phyloP scores from a whole-genome alignment of 1,139 yeast species.

The Lodderomyces pseudojiufengensis region DNA sequence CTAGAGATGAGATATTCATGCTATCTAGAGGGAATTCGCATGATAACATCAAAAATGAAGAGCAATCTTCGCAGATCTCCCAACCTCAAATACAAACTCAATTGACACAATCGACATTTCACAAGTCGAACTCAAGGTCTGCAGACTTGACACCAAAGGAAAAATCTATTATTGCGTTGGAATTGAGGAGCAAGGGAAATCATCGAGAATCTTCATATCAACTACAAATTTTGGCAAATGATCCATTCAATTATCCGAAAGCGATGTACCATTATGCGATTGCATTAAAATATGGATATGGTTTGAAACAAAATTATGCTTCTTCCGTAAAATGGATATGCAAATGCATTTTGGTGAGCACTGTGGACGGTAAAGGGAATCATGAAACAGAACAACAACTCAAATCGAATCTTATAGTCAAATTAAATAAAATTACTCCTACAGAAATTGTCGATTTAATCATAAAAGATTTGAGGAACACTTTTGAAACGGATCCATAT shows the following conservation, averaged over 20 bases:
- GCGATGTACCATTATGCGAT: constrained; percentile 74
- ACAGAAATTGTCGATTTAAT: constrained; percentile 31
- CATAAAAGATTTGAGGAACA: constrained; percentile 20
- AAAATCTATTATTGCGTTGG: constrained; percentile 50
- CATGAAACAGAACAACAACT: neutral
- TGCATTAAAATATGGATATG: constrained; percentile 69
- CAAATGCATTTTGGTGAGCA: constrained; percentile 27
- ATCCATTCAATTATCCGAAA: constrained; percentile 51
- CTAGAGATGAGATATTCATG: constrained; percentile 6
- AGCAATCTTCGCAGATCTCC: neutral
- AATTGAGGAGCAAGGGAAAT: constrained; percentile 55
- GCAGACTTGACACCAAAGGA: constrained; percentile 27
- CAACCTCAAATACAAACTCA: neutral
- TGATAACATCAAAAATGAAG: neutral
- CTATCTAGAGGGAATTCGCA: constrained; percentile 6
- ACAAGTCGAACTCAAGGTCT: neutral
- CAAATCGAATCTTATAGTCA: constrained; percentile 12
- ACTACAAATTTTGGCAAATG: constrained; percentile 57
- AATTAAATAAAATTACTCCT: constrained; percentile 26
- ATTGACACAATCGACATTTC: neutral
- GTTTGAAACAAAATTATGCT: constrained; percentile 56
- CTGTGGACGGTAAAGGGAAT: constrained; percentile 2
- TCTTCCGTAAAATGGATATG: constrained; percentile 63
- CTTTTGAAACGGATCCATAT: constrained; percentile 14
- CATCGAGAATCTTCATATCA: constrained; percentile 69